These are phyloP conservation scores for Tieghemostelium lacteum DNA, from an alignment of 78 protist species.

Conservation along the genomic window DNA sequence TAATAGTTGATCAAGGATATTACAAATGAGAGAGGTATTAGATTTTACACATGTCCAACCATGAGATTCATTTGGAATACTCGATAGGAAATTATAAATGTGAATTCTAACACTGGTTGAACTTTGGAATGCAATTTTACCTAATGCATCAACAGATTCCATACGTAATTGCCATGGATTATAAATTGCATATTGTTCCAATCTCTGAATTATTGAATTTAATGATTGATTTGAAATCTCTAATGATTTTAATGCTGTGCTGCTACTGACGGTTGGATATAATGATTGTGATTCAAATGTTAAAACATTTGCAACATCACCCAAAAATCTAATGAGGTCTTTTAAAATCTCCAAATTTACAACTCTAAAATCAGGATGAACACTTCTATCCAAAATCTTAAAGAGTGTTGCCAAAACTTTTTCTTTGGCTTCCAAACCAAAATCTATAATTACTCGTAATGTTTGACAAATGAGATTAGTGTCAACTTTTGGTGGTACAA, in stretches of 20 bases:
- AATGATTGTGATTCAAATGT: neutral
- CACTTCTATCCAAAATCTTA: conserved; percentile 25
- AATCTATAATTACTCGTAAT: conserved; percentile 21
- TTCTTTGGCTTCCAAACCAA: conserved; percentile 33
- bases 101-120: conserved; percentile 38
- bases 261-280: neutral
- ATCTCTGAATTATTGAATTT: conserved; percentile 53
- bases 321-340: conserved; percentile 49
- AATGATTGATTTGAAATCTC: conserved; percentile 30
- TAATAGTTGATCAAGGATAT: conserved; percentile 58
- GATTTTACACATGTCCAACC: conserved; percentile 77
- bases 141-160: conserved; percentile 44
- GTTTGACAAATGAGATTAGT: neutral
- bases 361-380: conserved; percentile 69
- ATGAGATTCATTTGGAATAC: conserved; percentile 70
- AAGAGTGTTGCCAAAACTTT: neutral
- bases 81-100: conserved; percentile 43
- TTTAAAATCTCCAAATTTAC: conserved; percentile 52
- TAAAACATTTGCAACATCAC: conserved; percentile 41
- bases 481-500: conserved; percentile 55
- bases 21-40: conserved; percentile 38
- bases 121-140: conserved; percentile 52
- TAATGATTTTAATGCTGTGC: neutral
- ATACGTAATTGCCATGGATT: conserved; percentile 71
- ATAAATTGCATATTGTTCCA: conserved; percentile 70